These are phyloP conservation scores for Cruciata laevipes DNA, from an alignment of 257 asterid species.

Conservation along the genomic window DNA sequence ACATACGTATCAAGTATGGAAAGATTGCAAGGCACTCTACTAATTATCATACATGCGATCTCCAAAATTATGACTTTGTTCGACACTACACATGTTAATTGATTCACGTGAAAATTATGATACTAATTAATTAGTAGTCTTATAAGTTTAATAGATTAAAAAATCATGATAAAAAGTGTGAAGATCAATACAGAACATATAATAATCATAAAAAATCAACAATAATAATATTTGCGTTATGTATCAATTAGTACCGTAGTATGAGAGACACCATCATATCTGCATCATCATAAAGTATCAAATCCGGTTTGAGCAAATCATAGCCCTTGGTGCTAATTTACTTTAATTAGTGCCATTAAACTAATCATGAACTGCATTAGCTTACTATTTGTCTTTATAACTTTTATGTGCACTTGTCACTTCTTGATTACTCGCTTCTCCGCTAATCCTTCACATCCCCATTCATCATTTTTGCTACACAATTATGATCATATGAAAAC, in stretches of 20 bases:
- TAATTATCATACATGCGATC: not conserved
- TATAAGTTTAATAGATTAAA: too few species aligned
- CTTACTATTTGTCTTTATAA: not conserved
- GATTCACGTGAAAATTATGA: too few species aligned
- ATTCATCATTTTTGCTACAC: too few species aligned
- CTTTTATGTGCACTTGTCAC: not conserved
- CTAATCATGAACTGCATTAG: not conserved
- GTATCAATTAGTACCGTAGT: too few species aligned
- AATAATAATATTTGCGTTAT: too few species aligned
- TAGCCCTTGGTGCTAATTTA: not conserved
- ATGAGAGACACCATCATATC: too few species aligned
- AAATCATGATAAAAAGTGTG: too few species aligned
- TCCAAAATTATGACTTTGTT: conserved; percentile 1
- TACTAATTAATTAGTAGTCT: too few species aligned
- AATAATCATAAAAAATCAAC: too few species aligned
- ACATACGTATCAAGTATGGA: not conserved
- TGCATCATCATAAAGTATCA: not conserved
- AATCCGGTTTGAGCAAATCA: not conserved
- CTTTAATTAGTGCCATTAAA: not conserved
- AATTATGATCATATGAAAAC: too few species aligned
- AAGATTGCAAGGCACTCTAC: conserved; percentile 12
- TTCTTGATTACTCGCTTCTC: not conserved
- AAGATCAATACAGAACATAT: too few species aligned
- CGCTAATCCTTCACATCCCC: not conserved
- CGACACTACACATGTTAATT: conserved; percentile 4